Conservation (phyloP, 2,329 filamentous ascomycete species). For the Trichoderma citrinoviride region DNA sequence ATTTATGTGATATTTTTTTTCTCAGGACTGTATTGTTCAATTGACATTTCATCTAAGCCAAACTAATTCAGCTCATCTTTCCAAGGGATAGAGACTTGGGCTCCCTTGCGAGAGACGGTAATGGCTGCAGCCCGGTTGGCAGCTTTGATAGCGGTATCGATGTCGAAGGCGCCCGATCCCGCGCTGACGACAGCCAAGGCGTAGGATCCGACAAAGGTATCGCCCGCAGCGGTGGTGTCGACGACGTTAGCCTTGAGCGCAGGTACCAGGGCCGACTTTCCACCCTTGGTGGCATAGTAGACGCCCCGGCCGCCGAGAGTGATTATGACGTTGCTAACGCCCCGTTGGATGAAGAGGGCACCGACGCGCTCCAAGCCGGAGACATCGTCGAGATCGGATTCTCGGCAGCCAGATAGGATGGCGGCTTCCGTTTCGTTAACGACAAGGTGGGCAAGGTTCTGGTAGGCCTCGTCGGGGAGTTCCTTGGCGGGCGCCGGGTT, state of each 20-base stretch:
- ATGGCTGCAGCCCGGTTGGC: slow-evolving; percentile 48
- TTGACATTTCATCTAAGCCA: slow-evolving; percentile 4
- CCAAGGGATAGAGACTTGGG: slow-evolving; percentile 46
- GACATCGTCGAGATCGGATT: slow-evolving; percentile 48
- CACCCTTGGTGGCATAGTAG: slow-evolving; percentile 55
- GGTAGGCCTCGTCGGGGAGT: slow-evolving; percentile 65
- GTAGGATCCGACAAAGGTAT: slow-evolving; percentile 91
- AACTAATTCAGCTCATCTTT: slow-evolving; percentile 41
- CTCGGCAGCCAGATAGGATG: slow-evolving; percentile 60
- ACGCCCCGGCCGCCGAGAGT: slow-evolving; percentile 82
- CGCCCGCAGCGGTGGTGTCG: slow-evolving; percentile 90
- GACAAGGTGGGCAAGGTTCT: slow-evolving; percentile 71
- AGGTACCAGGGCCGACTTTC: slow-evolving; percentile 48
- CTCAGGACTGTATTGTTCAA: slow-evolving; percentile 5
- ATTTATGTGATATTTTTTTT: slow-evolving; percentile 23
- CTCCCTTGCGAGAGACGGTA: slow-evolving; percentile 44
- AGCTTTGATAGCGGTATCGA: slow-evolving; percentile 56
- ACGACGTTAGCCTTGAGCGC: slow-evolving; percentile 74
- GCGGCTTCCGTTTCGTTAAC: slow-evolving; percentile 89
- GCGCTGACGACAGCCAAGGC: slow-evolving; percentile 65
- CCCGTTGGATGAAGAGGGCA: slow-evolving; percentile 61
- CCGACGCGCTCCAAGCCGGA: slow-evolving; percentile 49
- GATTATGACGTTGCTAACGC: slow-evolving; percentile 75
- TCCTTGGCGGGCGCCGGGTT: slow-evolving; percentile 79
- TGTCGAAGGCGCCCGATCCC: slow-evolving; percentile 43